Conservation (phyloP, 2,329 filamentous ascomycete genomes). For the Apiospora saccharicola region DNA sequence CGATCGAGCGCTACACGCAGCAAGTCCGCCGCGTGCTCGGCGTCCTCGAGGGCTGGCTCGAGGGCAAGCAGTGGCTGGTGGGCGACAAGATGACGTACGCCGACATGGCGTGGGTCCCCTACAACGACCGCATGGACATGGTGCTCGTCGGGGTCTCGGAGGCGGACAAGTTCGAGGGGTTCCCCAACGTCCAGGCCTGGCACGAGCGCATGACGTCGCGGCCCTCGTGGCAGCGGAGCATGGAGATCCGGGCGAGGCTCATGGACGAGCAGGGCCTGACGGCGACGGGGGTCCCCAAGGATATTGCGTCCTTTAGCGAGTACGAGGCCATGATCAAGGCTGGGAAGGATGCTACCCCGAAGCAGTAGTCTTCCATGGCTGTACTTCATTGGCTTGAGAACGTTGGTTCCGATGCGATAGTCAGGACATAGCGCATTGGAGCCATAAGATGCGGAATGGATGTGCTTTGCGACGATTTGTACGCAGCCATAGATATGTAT, state of each 20-base stretch:
- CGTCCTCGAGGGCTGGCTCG: constrained; percentile 53
- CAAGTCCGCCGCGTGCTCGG: constrained; percentile 54
- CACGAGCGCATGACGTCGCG: constrained; percentile 32
- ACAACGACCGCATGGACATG: constrained; percentile 30
- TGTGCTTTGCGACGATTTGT: too few species aligned
- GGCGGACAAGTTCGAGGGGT: constrained; percentile 28
- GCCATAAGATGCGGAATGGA: too few species aligned
- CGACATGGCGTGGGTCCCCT: constrained; percentile 34
- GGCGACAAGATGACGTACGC: constrained; percentile 47
- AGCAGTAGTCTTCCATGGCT: too few species aligned
- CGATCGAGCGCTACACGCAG: constrained; percentile 50
- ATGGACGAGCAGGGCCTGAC: constrained; percentile 33
- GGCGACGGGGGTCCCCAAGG: neutral
- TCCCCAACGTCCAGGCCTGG: constrained; percentile 32
- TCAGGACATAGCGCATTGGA: too few species aligned
- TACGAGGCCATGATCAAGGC: neutral
- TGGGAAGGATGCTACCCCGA: too few species aligned
- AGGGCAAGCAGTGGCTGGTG: constrained; percentile 47
- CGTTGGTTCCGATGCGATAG: too few species aligned
- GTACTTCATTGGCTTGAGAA: too few species aligned
- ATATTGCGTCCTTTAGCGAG: neutral
- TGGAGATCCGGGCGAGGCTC: constrained; percentile 27
- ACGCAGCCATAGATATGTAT: too few species aligned
- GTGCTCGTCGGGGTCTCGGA: constrained; percentile 17
- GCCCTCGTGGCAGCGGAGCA: constrained; percentile 30